These are phyloP conservation scores for Vitis amurensis DNA, from an alignment of 164 flowering plant genomes.

Conservation along the genomic window DNA sequence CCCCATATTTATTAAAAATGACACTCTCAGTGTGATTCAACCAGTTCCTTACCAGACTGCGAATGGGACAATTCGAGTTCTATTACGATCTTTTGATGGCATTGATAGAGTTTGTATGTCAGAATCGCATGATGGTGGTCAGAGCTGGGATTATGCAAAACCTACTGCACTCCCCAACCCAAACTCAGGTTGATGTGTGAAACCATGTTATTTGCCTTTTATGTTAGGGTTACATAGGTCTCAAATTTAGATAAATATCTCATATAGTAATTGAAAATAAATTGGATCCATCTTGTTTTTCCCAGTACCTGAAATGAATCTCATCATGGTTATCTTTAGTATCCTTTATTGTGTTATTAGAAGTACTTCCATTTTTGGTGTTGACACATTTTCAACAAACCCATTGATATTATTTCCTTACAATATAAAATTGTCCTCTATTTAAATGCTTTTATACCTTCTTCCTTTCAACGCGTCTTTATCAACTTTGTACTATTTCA, in stretches of 20 bases:
- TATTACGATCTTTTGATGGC: conserved; percentile 65
- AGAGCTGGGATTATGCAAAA: conserved; percentile 67
- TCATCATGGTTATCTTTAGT: no score
- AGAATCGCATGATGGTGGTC: conserved; percentile 82
- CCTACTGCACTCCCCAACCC: conserved; percentile 85
- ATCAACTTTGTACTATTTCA: not conserved
- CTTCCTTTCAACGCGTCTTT: not conserved
- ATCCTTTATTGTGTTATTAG: no score
- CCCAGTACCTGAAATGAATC: no score
- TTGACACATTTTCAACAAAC: not conserved
- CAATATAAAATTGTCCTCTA: no score
- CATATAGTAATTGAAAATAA: no score
- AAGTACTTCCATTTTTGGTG: no score
- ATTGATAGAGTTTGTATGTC: conserved; percentile 77
- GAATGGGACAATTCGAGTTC: conserved; percentile 67
- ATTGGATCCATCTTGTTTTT: no score
- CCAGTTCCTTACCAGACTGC: conserved; percentile 84
- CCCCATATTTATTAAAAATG: conserved; percentile 61
- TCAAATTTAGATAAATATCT: not conserved
- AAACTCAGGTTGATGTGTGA: conserved; percentile 65
- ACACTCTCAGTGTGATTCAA: conserved; percentile 76
- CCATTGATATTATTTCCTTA: no score
- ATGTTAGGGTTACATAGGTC: not conserved
- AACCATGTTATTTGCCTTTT: not conserved
- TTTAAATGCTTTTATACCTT: not conserved